These are phyloP conservation scores for Papiliotrema fonsecae DNA, from an alignment of 1,284 basidiomycete species.

Conservation along the genomic window DNA sequence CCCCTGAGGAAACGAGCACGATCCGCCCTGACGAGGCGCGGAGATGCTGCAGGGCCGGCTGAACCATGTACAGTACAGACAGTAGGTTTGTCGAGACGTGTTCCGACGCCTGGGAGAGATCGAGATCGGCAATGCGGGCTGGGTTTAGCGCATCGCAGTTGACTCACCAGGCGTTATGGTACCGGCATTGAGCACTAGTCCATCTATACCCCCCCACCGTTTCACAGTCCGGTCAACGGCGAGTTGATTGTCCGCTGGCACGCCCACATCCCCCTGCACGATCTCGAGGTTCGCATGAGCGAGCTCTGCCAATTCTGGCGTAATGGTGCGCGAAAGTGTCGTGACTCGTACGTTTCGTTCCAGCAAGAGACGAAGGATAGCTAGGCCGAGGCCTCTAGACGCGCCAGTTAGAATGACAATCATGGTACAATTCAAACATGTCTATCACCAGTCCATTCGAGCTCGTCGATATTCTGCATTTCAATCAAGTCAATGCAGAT, in stretches of 20 bases:
- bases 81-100: slow-evolving; percentile 52
- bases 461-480: slow-evolving; percentile 49
- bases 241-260: slow-evolving; percentile 31
- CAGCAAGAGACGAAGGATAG: slow-evolving; percentile 48
- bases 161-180: slow-evolving; percentile 45
- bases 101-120: neutral
- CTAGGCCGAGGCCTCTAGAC: slow-evolving; percentile 52
- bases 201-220: slow-evolving; percentile 50
- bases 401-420: slow-evolving; percentile 46
- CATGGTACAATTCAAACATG: too few species aligned
- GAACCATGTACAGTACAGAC: slow-evolving; percentile 50
- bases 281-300: slow-evolving; percentile 27
- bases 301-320: slow-evolving; percentile 46
- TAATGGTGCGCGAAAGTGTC: slow-evolving; percentile 50
- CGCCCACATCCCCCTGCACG: slow-evolving; percentile 50
- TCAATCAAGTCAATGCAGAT: slow-evolving; percentile 53
- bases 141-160: neutral
- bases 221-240: slow-evolving; percentile 45
- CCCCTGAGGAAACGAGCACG: slow-evolving; percentile 53
- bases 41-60: slow-evolving; percentile 50
- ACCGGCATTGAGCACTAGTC: slow-evolving; percentile 53
- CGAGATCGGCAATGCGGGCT: slow-evolving; percentile 1
- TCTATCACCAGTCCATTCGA: slow-evolving; percentile 51
- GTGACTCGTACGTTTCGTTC: slow-evolving; percentile 48
- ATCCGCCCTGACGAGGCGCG: slow-evolving; percentile 45